Percentiles rank a stretch among this genome's conserved stretches.
Conservation (phyloP, 805 yeast genomes). For the Candida coquimbonensis region DNA sequence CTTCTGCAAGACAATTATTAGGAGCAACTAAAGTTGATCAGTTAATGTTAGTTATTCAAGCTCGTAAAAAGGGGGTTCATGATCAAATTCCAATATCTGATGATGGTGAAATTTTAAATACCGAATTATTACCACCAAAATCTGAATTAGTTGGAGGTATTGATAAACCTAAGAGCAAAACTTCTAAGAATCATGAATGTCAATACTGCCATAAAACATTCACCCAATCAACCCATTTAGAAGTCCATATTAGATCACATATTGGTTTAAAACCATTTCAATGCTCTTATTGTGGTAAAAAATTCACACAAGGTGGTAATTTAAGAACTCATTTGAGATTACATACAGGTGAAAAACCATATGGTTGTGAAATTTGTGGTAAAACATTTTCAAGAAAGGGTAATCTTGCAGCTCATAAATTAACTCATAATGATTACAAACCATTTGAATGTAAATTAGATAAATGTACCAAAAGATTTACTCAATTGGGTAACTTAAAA, state of each 20-base stretch:
- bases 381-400: constrained; percentile 85
- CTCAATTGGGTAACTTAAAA: constrained; percentile 89
- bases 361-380: constrained; percentile 68
- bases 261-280: constrained; percentile 81
- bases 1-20: constrained; percentile 43
- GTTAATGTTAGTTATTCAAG: constrained; percentile 85
- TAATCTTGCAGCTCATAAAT: constrained; percentile 78
- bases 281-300: constrained; percentile 71
- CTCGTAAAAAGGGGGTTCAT: constrained; percentile 71
- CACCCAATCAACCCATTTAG: constrained; percentile 86
- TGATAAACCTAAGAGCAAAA: constrained; percentile 46
- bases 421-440: constrained; percentile 73
- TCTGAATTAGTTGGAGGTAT: constrained; percentile 74
- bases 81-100: constrained; percentile 55
- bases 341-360: constrained; percentile 92
- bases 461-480: constrained; percentile 74
- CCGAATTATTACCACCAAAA: constrained; percentile 47
- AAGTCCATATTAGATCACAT: constrained; percentile 83
- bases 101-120: constrained; percentile 64
- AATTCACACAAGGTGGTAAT: constrained; percentile 88
- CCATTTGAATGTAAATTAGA: constrained; percentile 80
- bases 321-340: constrained; percentile 76
- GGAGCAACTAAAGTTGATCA: constrained; percentile 91
- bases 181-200: constrained; percentile 57
- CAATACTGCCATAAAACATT: constrained; percentile 74